Evolutionary conservation across 495 filamentous ascomycete genomes (phyloP).

Genomic region (Aspergillus asperescens): DNA sequence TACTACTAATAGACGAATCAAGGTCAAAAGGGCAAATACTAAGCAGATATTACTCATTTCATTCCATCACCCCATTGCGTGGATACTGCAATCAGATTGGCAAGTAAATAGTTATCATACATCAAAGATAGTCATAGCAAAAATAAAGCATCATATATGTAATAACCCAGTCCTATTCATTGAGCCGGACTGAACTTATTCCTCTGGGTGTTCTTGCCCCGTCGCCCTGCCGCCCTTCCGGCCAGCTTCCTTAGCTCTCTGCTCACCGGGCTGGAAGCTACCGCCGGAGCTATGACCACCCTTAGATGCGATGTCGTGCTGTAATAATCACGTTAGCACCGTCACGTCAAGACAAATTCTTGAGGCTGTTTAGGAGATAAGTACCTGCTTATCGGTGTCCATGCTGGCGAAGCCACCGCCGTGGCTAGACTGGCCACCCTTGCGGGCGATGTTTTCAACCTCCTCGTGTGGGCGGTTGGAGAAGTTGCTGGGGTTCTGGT

Average conservation of each 20-base stretch:
- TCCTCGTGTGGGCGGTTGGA: constrained; percentile 59
- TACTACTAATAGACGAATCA: neutral
- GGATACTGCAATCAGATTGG: too few species aligned
- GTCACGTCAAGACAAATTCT: neutral
- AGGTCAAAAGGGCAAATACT: neutral
- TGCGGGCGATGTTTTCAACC: constrained; percentile 48
- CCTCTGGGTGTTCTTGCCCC: constrained; percentile 5
- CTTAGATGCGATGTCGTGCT: constrained; percentile 47
- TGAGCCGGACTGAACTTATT: constrained; percentile 5
- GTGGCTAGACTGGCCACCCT: constrained; percentile 46
- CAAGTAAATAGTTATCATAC: too few species aligned
- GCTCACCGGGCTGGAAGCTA: constrained; percentile 43
- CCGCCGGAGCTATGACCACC: constrained; percentile 49
- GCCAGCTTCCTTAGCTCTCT: constrained; percentile 43
- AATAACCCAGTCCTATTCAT: neutral
- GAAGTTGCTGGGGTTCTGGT: constrained; percentile 57
- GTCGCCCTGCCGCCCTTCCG: constrained; percentile 38
- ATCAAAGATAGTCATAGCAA: too few species aligned
- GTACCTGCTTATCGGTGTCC: constrained; percentile 47
- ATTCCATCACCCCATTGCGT: too few species aligned
- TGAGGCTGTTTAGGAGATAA: neutral
- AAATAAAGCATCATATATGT: neutral
- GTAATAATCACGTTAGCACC: neutral
- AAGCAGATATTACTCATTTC: too few species aligned
- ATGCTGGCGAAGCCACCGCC: constrained; percentile 30